Conservation (phyloP, 441 rosid genomes). For the Theobroma grandiflorum region DNA sequence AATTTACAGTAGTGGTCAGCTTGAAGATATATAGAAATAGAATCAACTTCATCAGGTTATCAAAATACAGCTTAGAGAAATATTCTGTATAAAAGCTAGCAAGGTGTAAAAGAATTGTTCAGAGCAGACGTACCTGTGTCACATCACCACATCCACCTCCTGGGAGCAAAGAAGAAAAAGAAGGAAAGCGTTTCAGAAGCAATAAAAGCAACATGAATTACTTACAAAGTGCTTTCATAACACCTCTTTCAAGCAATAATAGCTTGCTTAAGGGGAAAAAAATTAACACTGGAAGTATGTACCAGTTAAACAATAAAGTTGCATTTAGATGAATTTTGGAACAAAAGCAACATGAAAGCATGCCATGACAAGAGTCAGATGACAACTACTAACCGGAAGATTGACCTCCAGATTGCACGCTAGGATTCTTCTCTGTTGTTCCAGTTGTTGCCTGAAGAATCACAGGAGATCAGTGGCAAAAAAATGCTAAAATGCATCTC, state of each 20-base stretch:
- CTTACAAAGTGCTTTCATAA: background rate
- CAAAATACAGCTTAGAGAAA: background rate
- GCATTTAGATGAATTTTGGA: background rate
- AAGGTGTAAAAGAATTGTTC: background rate
- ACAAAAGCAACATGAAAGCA: conserved; percentile 14
- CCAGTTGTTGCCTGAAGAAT: conserved; percentile 58
- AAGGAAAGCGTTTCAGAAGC: background rate
- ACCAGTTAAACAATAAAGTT: background rate
- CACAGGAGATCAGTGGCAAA: conserved; percentile 22
- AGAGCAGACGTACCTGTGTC: conserved; percentile 50
- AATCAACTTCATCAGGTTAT: background rate
- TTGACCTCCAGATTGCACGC: conserved; percentile 51
- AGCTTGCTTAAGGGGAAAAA: background rate
- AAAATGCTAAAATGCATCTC: background rate
- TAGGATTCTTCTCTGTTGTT: conserved; percentile 49
- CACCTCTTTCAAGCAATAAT: background rate
- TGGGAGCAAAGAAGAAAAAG: conserved; percentile 32
- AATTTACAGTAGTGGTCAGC: background rate
- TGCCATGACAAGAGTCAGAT: background rate
- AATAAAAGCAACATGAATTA: background rate
- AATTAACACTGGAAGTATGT: background rate
- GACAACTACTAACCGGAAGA: conserved; percentile 63
- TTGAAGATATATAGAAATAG: background rate
- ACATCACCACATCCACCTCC: conserved; percentile 43
- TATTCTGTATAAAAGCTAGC: background rate